phyloP scores from a whole-genome alignment of 441 rosid genomes.

The Isatis lusitanica region DNA sequence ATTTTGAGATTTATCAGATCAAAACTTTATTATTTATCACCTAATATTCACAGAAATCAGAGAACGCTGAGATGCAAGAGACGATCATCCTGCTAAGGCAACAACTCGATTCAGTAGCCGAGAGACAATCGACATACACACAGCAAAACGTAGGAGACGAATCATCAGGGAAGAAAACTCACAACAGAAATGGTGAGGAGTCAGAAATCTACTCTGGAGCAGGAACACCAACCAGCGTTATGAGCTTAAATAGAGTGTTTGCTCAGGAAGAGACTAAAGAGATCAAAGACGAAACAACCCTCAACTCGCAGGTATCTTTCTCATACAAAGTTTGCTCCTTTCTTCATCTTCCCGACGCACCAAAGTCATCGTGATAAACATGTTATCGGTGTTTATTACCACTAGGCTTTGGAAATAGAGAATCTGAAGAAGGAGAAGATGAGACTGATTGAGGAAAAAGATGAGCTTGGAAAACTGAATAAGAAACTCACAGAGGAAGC shows the following conservation, averaged over 20 bases:
- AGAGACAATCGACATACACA: constrained; percentile 38
- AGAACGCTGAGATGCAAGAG: constrained; percentile 83
- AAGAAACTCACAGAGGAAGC: constrained; percentile 83
- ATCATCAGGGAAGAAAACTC: constrained; percentile 32
- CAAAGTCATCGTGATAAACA: constrained; percentile 23
- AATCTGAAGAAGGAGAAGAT: constrained; percentile 73
- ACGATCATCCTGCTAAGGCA: constrained; percentile 74
- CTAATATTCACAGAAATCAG: constrained; percentile 58
- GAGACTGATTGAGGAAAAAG: constrained; percentile 68
- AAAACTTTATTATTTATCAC: constrained; percentile 18
- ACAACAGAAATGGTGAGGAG: constrained; percentile 41
- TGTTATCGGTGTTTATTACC: neutral
- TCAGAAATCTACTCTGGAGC: constrained; percentile 60
- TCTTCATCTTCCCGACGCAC: constrained; percentile 14
- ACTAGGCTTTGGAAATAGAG: constrained; percentile 77
- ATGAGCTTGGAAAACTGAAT: constrained; percentile 63
- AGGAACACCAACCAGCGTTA: constrained; percentile 83
- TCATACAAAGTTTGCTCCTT: constrained; percentile 43
- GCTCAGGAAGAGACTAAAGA: constrained; percentile 64
- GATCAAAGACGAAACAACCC: constrained; percentile 39
- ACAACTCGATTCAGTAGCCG: constrained; percentile 51
- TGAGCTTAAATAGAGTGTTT: constrained; percentile 73
- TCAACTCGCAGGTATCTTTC: constrained; percentile 56
- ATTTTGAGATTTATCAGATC: neutral
- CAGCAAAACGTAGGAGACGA: constrained; percentile 43